Conservation (phyloP, 192 early-diverging fungal genomes). For the Diversispora eburnea region DNA sequence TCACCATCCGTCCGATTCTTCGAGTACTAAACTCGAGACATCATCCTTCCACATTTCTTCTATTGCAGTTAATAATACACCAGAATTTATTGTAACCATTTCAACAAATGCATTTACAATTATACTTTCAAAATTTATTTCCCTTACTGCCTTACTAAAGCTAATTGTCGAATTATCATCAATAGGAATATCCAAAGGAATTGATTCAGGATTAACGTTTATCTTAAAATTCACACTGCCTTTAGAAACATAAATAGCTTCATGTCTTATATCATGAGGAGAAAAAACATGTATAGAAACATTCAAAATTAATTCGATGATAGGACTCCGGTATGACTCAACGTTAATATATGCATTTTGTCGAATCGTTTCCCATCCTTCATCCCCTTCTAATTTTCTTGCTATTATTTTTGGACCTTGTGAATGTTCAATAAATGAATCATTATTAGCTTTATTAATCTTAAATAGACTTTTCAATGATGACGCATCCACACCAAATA, state of each 20-base stretch:
- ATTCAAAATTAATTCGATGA: not conserved
- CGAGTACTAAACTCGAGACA: constrained; percentile 17
- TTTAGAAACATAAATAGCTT: constrained; percentile 20
- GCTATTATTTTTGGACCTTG: constrained; percentile 16
- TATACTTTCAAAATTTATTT: constrained; percentile 20
- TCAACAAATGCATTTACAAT: constrained; percentile 19
- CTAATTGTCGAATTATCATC: constrained; percentile 2
- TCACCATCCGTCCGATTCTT: not conserved
- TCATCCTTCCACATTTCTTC: constrained; percentile 25
- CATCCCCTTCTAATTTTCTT: constrained; percentile 16
- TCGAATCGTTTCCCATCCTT: constrained; percentile 13
- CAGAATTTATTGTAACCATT: constrained; percentile 14
- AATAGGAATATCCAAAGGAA: not conserved
- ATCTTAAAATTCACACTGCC: constrained; percentile 15
- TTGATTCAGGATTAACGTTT: not conserved
- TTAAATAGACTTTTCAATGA: constrained; percentile 9
- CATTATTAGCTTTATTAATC: not conserved
- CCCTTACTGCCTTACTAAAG: constrained; percentile 13
- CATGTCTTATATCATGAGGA: constrained; percentile 9
- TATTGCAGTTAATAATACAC: constrained; percentile 26
- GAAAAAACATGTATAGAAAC: constrained; percentile 24
- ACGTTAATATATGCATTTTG: constrained; percentile 16
- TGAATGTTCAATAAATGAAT: not conserved
- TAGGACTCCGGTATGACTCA: not conserved
- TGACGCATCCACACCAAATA: not conserved